Evolutionary conservation across 257 asterid species (phyloP).

Genomic region (Przewalskia tangutica): DNA sequence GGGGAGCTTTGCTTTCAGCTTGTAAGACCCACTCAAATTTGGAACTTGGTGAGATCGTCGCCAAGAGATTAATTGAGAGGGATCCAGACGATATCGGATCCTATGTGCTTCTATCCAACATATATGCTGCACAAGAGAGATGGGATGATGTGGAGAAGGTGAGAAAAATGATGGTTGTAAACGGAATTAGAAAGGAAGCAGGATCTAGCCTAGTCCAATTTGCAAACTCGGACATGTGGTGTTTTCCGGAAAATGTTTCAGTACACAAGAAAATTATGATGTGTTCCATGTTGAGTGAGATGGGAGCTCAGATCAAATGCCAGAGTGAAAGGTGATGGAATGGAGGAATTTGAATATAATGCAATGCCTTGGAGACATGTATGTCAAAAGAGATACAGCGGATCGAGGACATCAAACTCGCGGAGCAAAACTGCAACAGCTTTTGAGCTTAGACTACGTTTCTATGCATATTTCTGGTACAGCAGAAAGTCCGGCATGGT

Average conservation of each 20-base stretch:
- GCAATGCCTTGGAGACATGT: not conserved
- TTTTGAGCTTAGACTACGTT: too few species aligned
- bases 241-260: not conserved
- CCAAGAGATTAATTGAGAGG: conserved; percentile 18
- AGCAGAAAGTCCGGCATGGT: not conserved
- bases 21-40: conserved; percentile 22
- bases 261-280: conserved; percentile 18
- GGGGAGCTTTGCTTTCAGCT: conserved; percentile 25
- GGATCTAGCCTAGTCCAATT: conserved; percentile 17
- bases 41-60: conserved; percentile 27
- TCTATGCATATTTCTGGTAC: not conserved
- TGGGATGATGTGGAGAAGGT: conserved; percentile 28
- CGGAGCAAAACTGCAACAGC: not conserved
- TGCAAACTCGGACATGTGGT: not conserved
- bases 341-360: not conserved
- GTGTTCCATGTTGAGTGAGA: conserved; percentile 23
- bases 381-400: not conserved
- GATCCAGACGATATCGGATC: conserved; percentile 28
- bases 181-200: conserved; percentile 9
- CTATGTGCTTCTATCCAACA: conserved; percentile 24
- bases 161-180: conserved; percentile 20
- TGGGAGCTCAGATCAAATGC: conserved; percentile 20
- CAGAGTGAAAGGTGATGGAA: conserved; percentile 1
- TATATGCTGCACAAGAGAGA: conserved; percentile 25
- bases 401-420: not conserved